These are phyloP conservation scores for Phtheirospermum japonicum DNA, from an alignment of 257 asterid species.

Conservation along the genomic window DNA sequence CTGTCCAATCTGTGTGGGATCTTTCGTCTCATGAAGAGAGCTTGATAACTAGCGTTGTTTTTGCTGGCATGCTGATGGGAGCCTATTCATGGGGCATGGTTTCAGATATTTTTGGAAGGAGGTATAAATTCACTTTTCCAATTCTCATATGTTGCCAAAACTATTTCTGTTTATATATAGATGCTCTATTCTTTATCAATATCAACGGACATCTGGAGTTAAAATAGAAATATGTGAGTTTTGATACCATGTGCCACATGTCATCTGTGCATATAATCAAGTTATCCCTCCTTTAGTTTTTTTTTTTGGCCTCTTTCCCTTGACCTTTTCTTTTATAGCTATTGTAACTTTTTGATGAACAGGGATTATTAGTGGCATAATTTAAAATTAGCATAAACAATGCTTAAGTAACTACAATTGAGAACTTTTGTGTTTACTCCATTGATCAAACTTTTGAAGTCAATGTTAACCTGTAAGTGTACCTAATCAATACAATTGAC, in stretches of 20 bases:
- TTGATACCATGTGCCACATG: too few species aligned
- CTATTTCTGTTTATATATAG: too few species aligned
- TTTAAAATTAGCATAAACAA: too few species aligned
- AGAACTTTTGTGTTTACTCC: not conserved
- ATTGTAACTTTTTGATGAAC: not conserved
- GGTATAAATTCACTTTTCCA: slow-evolving; percentile 33
- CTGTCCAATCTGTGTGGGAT: slow-evolving; percentile 68
- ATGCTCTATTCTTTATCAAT: too few species aligned
- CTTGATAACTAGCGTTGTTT: slow-evolving; percentile 59
- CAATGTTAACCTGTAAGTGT: not conserved
- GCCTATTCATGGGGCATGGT: slow-evolving; percentile 72
- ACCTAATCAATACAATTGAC: not conserved
- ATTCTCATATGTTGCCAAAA: slow-evolving; percentile 4
- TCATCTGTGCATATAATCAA: too few species aligned
- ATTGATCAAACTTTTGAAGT: not conserved
- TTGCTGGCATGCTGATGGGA: slow-evolving; percentile 73
- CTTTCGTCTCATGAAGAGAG: slow-evolving; percentile 72
- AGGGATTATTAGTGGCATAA: not conserved
- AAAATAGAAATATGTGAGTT: too few species aligned
- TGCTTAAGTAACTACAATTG: not conserved
- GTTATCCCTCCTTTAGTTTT: too few species aligned
- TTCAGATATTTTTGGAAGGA: slow-evolving; percentile 73
- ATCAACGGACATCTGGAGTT: too few species aligned
- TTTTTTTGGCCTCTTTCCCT: too few species aligned
- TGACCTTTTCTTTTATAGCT: not conserved